Evolutionary conservation across 2,329 filamentous ascomycete genomes (phyloP).

Genomic region (Diplodia mutila): DNA sequence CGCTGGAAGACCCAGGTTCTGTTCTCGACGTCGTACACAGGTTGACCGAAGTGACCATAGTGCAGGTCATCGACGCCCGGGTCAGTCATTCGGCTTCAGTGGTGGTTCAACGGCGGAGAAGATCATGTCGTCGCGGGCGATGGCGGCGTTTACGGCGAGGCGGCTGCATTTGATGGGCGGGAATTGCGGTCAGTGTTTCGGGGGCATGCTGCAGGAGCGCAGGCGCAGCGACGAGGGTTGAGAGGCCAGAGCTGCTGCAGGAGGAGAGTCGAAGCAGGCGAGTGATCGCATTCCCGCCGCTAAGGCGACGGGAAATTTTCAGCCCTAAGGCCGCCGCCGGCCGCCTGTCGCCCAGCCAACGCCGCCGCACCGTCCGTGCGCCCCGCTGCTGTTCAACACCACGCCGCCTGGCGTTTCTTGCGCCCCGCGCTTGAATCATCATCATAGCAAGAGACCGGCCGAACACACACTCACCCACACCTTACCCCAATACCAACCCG

Average conservation of each 20-base stretch:
- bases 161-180: conserved; percentile 2
- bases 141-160: background rate
- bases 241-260: background rate
- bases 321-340: conserved; percentile 9
- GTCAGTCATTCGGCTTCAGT: conserved; percentile 62
- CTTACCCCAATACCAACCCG: background rate
- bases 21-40: conserved; percentile 53
- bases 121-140: conserved; percentile 6
- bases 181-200: conserved; percentile 1
- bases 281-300: conserved; percentile 17
- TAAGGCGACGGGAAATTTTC: conserved; percentile 9
- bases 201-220: background rate
- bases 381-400: background rate
- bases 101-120: conserved; percentile 4
- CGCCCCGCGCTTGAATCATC: background rate
- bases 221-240: conserved; percentile 7
- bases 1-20: conserved; percentile 56
- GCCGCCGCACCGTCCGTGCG: background rate
- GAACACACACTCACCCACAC: background rate
- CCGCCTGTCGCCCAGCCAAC: background rate
- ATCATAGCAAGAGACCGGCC: background rate
- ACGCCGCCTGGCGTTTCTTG: background rate
- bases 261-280: background rate
- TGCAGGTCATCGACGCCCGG: conserved; percentile 52
- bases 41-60: conserved; percentile 58